Evolutionary conservation across 1,284 basidiomycete genomes (phyloP), one percentile per base, ranked within the genome.

Genomic region (Malassezia equina): DNA sequence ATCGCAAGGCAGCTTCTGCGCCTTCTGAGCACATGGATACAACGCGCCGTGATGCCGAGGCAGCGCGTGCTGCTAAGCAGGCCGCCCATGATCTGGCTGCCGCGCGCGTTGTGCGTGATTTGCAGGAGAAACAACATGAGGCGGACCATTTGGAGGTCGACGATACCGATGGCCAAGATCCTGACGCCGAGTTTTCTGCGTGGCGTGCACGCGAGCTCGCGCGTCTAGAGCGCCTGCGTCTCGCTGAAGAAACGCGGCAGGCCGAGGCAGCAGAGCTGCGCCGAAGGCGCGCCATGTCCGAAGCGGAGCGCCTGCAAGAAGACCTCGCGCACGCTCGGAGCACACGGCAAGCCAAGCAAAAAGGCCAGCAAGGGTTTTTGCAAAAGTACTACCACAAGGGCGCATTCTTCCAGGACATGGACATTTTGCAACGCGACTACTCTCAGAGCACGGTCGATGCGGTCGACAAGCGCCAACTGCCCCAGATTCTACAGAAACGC

Each of bases 301-400:
- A 96, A 75, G 88, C 86, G 60, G 84, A 93, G 71, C 80, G 94
- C 23, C 69, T 95, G 68, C 84, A 82, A 70, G 93, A 96, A 75
- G 93, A 98, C 74, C 69, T 90, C 58, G 90, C 86, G 74, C 82
- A 80, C 42, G 91, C 90, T 2, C 81, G 88, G 60, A 82, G 85
- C 72, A 79, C 82, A 34, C 80, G 91, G 50, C 83, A 84, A 52
- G 84, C 86, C 50, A 90, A 91, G 76, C 83, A 62, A 1, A 86
- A 89, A 66, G 89, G 88, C 2, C 80, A 86, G 60, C 87, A 90
- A 75, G 86, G 84, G 66, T 96, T 98, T 78, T 76, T 96, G 67
- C 90, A 98, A 75, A 96, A 94, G 77, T 98, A 95, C 75, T 96
- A 90, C 83, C 94, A 98, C 79, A 96, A 95, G 77, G 94, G 94